Percentiles rank a stretch among this genome's conserved stretches.
phyloP scores from a whole-genome alignment of 2,329 filamentous ascomycete species.

The Colletotrichum simmondsii region DNA sequence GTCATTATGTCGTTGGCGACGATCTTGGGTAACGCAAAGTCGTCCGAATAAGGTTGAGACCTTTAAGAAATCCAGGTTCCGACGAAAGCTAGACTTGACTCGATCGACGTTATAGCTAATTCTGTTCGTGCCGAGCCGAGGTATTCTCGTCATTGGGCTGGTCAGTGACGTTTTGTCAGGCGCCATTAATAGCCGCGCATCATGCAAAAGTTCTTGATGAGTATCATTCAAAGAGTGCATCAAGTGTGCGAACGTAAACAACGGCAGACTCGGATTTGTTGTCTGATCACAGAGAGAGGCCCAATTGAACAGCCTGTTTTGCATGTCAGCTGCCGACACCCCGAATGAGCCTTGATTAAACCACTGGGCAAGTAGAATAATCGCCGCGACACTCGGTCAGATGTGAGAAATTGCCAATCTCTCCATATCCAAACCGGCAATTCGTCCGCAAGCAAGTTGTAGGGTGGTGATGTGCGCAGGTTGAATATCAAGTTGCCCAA shows the following conservation, averaged over 20 bases:
- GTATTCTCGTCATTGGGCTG: background rate
- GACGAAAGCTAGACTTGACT: background rate
- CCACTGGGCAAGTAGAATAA: background rate
- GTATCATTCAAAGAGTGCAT: background rate
- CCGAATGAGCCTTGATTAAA: background rate
- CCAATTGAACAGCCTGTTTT: background rate
- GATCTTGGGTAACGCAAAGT: background rate
- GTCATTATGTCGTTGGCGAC: background rate
- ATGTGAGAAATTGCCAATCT: slow-evolving; percentile 21
- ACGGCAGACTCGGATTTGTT: background rate
- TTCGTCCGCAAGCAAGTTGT: background rate
- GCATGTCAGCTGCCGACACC: background rate
- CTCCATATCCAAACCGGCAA: slow-evolving; percentile 5
- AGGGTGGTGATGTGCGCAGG: background rate
- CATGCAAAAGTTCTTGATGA: background rate
- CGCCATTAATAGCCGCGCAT: background rate
- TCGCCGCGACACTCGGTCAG: background rate
- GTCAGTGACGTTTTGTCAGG: background rate
- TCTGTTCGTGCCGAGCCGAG: background rate
- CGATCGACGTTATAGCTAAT: background rate
- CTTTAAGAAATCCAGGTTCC: background rate
- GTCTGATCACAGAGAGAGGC: background rate
- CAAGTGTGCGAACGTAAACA: background rate
- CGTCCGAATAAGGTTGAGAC: slow-evolving; percentile 30
- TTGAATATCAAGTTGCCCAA: background rate